These are phyloP conservation scores for Vachellia pachyceras DNA, from an alignment of 306 rosid species.

Conservation along the genomic window DNA sequence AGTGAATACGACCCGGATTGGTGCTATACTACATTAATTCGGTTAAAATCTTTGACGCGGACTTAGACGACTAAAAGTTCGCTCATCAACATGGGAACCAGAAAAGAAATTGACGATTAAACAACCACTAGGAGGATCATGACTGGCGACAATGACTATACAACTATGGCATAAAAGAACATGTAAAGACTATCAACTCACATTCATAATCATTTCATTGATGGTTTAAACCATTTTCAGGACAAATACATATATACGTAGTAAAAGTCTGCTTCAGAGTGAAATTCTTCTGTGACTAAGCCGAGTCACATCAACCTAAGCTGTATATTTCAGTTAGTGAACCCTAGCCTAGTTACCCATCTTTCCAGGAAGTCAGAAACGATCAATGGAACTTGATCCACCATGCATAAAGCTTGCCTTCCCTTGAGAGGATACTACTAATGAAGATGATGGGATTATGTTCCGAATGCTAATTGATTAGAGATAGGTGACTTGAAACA, in stretches of 20 bases:
- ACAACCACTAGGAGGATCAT: too few species aligned
- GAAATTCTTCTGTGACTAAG: slow-evolving; percentile 17
- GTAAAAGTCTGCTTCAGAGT: slow-evolving; percentile 6
- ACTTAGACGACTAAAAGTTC: too few species aligned
- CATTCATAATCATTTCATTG: neutral
- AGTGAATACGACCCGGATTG: too few species aligned
- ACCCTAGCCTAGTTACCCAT: slow-evolving; percentile 18
- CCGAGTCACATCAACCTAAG: slow-evolving; percentile 14
- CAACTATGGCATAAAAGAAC: neutral
- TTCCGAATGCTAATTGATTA: slow-evolving; percentile 14
- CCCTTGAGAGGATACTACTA: slow-evolving; percentile 19
- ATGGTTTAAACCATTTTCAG: slow-evolving; percentile 2
- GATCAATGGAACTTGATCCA: slow-evolving; percentile 28
- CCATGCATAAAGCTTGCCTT: slow-evolving; percentile 32
- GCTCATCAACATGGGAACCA: too few species aligned
- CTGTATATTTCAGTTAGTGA: slow-evolving; percentile 21
- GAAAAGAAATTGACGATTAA: too few species aligned
- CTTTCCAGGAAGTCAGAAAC: slow-evolving; percentile 8
- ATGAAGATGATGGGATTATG: neutral
- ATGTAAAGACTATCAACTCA: neutral
- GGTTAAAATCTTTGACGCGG: too few species aligned
- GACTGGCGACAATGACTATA: too few species aligned
- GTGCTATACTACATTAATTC: too few species aligned
- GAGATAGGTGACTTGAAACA: slow-evolving; percentile 31
- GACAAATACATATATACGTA: slow-evolving; percentile 18